phyloP scores from a whole-genome alignment of 208 protist genomes.

The Porcisia hertigi region DNA sequence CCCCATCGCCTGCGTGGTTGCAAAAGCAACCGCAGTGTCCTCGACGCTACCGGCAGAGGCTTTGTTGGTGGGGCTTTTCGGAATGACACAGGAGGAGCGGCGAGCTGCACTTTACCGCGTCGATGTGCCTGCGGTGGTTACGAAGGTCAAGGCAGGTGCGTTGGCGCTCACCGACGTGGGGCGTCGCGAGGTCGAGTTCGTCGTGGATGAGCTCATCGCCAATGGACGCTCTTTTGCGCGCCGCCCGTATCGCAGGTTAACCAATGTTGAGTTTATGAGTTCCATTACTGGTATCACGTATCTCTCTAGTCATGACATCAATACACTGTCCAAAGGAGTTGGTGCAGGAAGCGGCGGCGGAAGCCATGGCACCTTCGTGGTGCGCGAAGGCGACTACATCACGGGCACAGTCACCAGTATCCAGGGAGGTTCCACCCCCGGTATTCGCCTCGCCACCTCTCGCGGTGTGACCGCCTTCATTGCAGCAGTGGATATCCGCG shows the following conservation, averaged over 20 bases:
- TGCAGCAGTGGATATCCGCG: conserved; percentile 49
- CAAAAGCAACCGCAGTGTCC: conserved; percentile 1
- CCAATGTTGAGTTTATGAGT: conserved; percentile 66
- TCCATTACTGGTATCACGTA: conserved; percentile 70
- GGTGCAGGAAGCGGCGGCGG: conserved; percentile 1
- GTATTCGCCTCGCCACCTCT: conserved; percentile 68
- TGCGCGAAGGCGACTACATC: conserved; percentile 73
- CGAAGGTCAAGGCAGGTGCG: background rate
- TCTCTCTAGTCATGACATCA: conserved; percentile 34
- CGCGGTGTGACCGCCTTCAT: conserved; percentile 71
- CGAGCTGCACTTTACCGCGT: conserved; percentile 32
- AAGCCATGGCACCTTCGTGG: conserved; percentile 41
- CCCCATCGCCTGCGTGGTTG: conserved; percentile 26
- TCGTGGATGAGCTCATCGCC: conserved; percentile 60
- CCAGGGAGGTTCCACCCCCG: conserved; percentile 40
- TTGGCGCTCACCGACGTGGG: conserved; percentile 29
- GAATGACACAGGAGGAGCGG: conserved; percentile 39
- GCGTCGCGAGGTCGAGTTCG: conserved; percentile 64
- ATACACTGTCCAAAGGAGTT: conserved; percentile 6
- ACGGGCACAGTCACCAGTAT: conserved; percentile 60
- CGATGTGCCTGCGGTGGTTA: conserved; percentile 13
- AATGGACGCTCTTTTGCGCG: conserved; percentile 56
- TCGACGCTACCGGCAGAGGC: conserved; percentile 14
- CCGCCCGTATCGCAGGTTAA: conserved; percentile 75
- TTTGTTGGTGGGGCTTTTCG: conserved; percentile 21